Evolutionary conservation across 208 protist species (phyloP).

Genomic region (Trypanosoma conorhini): DNA sequence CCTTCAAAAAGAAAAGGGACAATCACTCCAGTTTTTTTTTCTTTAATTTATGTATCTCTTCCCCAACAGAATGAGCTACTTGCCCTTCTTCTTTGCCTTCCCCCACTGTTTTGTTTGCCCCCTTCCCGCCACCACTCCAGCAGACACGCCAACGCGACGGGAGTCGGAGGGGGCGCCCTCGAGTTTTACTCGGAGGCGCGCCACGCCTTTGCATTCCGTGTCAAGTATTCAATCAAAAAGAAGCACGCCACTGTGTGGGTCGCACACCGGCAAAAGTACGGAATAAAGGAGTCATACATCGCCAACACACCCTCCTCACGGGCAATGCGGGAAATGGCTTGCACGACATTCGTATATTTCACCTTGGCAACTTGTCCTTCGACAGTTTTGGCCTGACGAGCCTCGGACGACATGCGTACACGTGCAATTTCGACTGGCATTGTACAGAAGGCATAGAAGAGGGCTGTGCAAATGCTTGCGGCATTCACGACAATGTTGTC

Average conservation of each 20-base stretch:
- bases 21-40: not conserved
- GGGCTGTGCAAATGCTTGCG: constrained; percentile 74
- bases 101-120: not conserved
- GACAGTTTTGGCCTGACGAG: constrained; percentile 38
- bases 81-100: not conserved
- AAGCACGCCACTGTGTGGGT: constrained; percentile 91
- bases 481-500: constrained; percentile 84
- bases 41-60: not conserved
- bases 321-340: constrained; percentile 75
- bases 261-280: constrained; percentile 89
- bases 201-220: constrained; percentile 33
- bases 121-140: not conserved
- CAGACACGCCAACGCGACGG: not conserved
- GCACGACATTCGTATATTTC: constrained; percentile 75
- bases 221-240: constrained; percentile 87
- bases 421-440: constrained; percentile 92
- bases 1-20: too few species aligned
- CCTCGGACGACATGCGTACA: constrained; percentile 89
- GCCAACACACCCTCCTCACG: constrained; percentile 76
- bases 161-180: not conserved
- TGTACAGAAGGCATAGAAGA: constrained; percentile 86
- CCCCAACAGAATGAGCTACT: too few species aligned
- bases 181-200: constrained; percentile 18
- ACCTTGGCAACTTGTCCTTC: constrained; percentile 14
- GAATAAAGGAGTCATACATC: constrained; percentile 87